Base-by-base conservation (phyloP, 768 basidiomycete genomes). In the Mycena vitilis region DNA sequence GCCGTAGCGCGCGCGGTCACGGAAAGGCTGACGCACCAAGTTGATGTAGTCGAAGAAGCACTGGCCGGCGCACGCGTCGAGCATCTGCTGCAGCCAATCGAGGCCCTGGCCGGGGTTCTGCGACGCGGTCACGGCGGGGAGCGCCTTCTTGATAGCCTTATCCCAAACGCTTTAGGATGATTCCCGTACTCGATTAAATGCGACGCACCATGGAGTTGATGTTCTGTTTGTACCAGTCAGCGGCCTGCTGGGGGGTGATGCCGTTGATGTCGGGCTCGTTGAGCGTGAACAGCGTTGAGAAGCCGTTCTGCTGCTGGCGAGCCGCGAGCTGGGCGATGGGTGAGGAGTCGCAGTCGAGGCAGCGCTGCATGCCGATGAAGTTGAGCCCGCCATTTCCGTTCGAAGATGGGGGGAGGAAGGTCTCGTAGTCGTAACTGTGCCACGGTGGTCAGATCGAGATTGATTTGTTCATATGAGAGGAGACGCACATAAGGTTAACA, bases 321-420 rank as follows among this genome's bases (percentile, higher is more conserved):
- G 75, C 63, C 18, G 71, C 64, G 25, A 81, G 78, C 30, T 76
- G 64, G 6, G 69, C 71, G 12, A 81, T 74, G 3, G 81, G 81
- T 36, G 81, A 81, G 9, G 81, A 81, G 62, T 23, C 62, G n/a
- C 81, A 81, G 51, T 82, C 80, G 7, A 73, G 56, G 62, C 80
- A 82, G 11, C 77, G 80, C 60, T 81, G 81, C 81, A 76, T 82
- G 13, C 81, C 81, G 7, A 81, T 79, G 70, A 82, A 81, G 6
- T 73, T 75, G 13, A 81, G 78, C 10, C 81, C 81, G 2, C 81
- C 81, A 7, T 70, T 72, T 1, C 81, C 81, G 49, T 80, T 80
- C 15, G 75, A 75, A 38, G 81, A 81, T 6, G 76, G 72, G 7
- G 81, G 81, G 11, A 66, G 42, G 47, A 75, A 78, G 18, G 81